Percentiles rank a stretch among this genome's conserved stretches.
These are phyloP conservation scores for Eruca vesicaria DNA, from an alignment of 441 rosid genomes.

Conservation along the genomic window DNA sequence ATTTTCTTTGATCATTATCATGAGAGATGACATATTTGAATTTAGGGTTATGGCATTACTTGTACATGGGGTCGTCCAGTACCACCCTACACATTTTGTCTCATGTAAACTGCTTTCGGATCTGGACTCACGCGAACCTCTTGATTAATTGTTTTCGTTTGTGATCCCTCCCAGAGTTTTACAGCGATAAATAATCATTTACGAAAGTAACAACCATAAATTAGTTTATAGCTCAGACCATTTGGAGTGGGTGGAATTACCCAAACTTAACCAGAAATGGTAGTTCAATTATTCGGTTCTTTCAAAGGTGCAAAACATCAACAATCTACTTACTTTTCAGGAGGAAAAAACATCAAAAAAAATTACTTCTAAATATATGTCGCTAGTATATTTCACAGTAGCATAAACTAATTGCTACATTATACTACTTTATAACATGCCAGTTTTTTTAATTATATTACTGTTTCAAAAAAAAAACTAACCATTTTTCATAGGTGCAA, in stretches of 20 bases:
- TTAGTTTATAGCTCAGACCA: neutral
- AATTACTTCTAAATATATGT: neutral
- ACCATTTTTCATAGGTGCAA: too few species aligned
- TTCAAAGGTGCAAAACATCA: neutral
- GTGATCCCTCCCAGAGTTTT: neutral
- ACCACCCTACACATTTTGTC: constrained; percentile 45
- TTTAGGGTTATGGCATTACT: constrained; percentile 1
- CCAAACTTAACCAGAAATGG: neutral
- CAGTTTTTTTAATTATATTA: neutral
- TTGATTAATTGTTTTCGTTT: constrained; percentile 1
- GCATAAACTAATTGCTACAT: neutral
- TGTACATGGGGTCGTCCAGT: constrained; percentile 16
- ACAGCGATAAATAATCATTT: neutral
- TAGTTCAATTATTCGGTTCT: neutral
- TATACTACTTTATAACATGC: neutral
- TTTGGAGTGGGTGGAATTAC: neutral
- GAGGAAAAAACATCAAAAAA: neutral
- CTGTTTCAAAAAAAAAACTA: too few species aligned
- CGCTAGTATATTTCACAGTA: neutral
- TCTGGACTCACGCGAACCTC: constrained; percentile 59
- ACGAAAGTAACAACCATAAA: neutral
- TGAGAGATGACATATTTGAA: constrained; percentile 6
- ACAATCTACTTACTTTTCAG: neutral
- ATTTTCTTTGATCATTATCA: constrained; percentile 4
- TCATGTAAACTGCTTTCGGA: constrained; percentile 28